Base-by-base conservation (phyloP, 2,329 filamentous ascomycete species). In the Sporothrix inflata region DNA sequence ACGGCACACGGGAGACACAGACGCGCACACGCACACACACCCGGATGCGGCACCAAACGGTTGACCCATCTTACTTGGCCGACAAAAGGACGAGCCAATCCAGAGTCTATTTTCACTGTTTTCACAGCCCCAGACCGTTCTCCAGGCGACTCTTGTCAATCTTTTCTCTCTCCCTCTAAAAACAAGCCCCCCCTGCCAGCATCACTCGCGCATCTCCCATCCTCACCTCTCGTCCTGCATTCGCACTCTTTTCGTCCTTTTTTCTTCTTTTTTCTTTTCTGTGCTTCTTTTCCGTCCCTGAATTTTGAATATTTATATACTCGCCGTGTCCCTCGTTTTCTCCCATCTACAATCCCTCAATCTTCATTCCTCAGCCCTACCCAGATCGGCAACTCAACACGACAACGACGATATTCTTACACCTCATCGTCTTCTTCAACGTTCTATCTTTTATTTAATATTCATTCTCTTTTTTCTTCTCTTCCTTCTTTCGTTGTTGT, bases 81-180 rank as follows among this genome's bases (percentile, higher is more conserved):
- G 49, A 53, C 27, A 55, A 53, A 27, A 24, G 4, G 51, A 12
- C 45, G 45, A 21, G 49, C n/a, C 49, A 27, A 34, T 38, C 34
- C 30, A 21, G 30, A 1, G 5, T 38, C 30, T 9, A 38, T 61
- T 40, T 40, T 12, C 34, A 40, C 61, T 30, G 24, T 49, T n/a
- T 66, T 27, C 42, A 49, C 16, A 27, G 40, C 40, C 42, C 60
- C 60, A 63, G 57, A 63, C 57, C 53, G 57, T 63, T 63, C 53
- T 9, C 5, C 53, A 57, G 27, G 14, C 24, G 16, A 34, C n/a
- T n/a, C n/a, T n/a, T n/a, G 49, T n/a, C 53, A 34, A 34, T 34
- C 53, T 57, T 21, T 24, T 53, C 49, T 53, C 19, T 53, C 49
- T 24, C 19, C 2, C 57, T 42, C 55, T 66, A 19, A 45, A 66